A percentile compares a stretch with the other conserved stretches of the same genome.
phyloP scores from a whole-genome alignment of 2,329 filamentous ascomycete genomes.

The Dactylellina haptotyla region DNA sequence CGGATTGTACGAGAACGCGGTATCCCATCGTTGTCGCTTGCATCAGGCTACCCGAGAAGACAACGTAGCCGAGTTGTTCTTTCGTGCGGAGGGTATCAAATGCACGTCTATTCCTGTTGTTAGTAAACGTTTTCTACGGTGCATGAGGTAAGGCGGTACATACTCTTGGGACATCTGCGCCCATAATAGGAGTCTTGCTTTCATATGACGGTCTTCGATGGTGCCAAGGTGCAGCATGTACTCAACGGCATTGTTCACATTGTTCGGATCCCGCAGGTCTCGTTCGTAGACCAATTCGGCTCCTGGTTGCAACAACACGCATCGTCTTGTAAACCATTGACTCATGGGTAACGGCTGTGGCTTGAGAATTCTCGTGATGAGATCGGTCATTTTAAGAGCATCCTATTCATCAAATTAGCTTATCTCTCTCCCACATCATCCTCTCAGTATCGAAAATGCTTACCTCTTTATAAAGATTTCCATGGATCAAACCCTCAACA shows the following conservation, averaged over 20 bases:
- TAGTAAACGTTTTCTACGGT: not conserved
- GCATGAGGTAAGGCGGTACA: not conserved
- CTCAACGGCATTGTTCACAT: constrained; percentile 87
- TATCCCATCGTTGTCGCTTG: constrained; percentile 84
- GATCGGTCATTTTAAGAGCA: constrained; percentile 81
- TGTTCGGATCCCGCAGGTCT: constrained; percentile 82
- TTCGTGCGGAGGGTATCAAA: constrained; percentile 96
- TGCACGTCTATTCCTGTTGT: constrained; percentile 66
- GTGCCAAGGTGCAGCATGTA: constrained; percentile 78
- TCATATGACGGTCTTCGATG: constrained; percentile 73
- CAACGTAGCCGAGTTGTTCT: constrained; percentile 96
- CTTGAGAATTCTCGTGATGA: constrained; percentile 80
- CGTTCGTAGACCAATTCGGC: constrained; percentile 86
- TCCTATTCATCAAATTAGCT: constrained; percentile 65
- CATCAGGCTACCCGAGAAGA: constrained; percentile 80
- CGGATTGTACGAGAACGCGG: constrained; percentile 91
- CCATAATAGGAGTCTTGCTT: constrained; percentile 81
- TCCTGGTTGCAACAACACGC: constrained; percentile 79
- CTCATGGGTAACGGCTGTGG: constrained; percentile 76
- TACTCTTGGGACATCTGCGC: constrained; percentile 88
- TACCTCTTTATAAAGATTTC: constrained; percentile 87
- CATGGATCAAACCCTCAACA: constrained; percentile 87
- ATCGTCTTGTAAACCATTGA: constrained; percentile 82
- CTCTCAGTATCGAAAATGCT: not conserved
- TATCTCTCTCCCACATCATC: too few species aligned